These are phyloP conservation scores for Thalassia testudinum DNA, from an alignment of 116 monocot species.

Conservation along the genomic window DNA sequence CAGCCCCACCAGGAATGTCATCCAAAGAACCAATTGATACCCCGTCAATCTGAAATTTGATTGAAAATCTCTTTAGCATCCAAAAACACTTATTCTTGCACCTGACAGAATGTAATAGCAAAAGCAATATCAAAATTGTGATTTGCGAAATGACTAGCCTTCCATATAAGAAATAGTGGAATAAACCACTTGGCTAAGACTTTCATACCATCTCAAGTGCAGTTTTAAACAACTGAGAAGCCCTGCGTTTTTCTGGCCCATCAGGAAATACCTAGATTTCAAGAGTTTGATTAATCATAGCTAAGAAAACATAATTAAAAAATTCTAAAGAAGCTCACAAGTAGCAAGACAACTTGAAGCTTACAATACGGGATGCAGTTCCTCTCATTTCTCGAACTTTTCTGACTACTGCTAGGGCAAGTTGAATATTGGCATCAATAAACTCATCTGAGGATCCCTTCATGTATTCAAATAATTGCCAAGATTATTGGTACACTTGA, in stretches of 20 bases:
- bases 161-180: neutral
- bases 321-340: too few species aligned
- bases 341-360: slow-evolving; percentile 12
- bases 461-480: slow-evolving; percentile 7
- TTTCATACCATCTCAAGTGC: slow-evolving; percentile 59
- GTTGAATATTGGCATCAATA: slow-evolving; percentile 96
- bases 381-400: slow-evolving; percentile 69
- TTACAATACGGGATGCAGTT: slow-evolving; percentile 70
- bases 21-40: slow-evolving; percentile 73
- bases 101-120: too few species aligned
- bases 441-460: slow-evolving; percentile 99
- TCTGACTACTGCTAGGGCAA: slow-evolving; percentile 79
- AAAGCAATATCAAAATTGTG: neutral
- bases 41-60: slow-evolving; percentile 46
- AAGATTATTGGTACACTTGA: neutral
- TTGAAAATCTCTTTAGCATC: neutral
- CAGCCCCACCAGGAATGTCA: slow-evolving; percentile 70
- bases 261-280: slow-evolving; percentile 79
- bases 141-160: neutral
- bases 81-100: neutral
- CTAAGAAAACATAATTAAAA: neutral
- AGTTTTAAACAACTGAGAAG: slow-evolving; percentile 63
- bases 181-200: neutral
- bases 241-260: slow-evolving; percentile 86
- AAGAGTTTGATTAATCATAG: neutral